These are phyloP conservation scores for Pleurotus giganteus DNA, from an alignment of 768 basidiomycete genomes.

Conservation along the genomic window DNA sequence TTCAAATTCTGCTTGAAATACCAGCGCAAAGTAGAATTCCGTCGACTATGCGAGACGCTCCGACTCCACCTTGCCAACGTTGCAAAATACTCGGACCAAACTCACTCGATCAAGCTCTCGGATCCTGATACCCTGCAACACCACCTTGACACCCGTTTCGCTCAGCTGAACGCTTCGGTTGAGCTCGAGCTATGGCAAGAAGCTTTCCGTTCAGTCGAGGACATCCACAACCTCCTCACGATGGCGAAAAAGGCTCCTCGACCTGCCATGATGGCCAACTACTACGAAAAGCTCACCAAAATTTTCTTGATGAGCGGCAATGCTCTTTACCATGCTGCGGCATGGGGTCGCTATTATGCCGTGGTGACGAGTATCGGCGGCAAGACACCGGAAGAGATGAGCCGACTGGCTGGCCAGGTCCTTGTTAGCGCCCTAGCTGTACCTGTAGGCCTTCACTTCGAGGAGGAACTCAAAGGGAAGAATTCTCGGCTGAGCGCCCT, in stretches of 20 bases:
- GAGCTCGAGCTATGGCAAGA: conserved; percentile 99
- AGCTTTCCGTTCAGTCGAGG: conserved; percentile 97
- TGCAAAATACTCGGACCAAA: conserved; percentile 92
- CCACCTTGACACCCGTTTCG: conserved; percentile 95
- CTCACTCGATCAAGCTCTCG: conserved; percentile 91
- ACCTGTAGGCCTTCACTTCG: conserved; percentile 66
- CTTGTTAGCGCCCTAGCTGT: conserved; percentile 92
- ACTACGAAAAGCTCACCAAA: conserved; percentile 96
- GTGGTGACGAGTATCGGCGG: conserved; percentile 71
- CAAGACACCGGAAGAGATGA: conserved; percentile 73
- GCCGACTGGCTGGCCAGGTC: conserved; percentile 85
- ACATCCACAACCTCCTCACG: conserved; percentile 92
- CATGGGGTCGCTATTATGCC: conserved; percentile 86
- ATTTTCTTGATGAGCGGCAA: conserved; percentile 97
- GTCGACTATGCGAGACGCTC: conserved; percentile 93
- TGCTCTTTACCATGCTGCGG: conserved; percentile 93
- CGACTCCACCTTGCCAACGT: conserved; percentile 93
- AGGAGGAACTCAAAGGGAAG: conserved; percentile 55
- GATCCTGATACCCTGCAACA: conserved; percentile 94
- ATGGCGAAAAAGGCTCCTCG: conserved; percentile 92
- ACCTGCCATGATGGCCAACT: conserved; percentile 97
- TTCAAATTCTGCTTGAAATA: conserved; percentile 96
- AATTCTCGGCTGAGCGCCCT: conserved; percentile 80
- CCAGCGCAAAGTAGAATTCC: conserved; percentile 94
- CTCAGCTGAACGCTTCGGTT: conserved; percentile 93